Percentiles rank a stretch among this genome's conserved stretches.
Conservation (phyloP, 495 filamentous ascomycete species). For the Annulohypoxylon stygium region DNA sequence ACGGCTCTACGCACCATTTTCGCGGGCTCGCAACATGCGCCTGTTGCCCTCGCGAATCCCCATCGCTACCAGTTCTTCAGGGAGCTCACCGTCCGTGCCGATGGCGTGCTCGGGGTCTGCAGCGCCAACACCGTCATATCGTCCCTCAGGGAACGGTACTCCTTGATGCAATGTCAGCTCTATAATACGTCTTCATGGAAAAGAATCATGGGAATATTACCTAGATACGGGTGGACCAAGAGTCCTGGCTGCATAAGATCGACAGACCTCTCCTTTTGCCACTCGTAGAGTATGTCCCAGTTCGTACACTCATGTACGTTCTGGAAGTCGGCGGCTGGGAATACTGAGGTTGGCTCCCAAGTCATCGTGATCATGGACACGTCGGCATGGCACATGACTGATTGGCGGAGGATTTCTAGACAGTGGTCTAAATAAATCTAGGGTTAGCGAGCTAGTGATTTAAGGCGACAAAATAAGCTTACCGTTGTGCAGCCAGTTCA, state of each 20-base stretch:
- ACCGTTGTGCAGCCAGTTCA: conserved; percentile 1
- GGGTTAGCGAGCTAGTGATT: background rate
- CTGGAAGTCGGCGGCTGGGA: background rate
- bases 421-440: background rate
- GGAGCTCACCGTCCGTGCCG: background rate
- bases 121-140: background rate
- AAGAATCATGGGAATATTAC: background rate
- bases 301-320: background rate
- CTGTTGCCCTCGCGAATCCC: background rate
- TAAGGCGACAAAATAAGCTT: background rate
- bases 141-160: background rate
- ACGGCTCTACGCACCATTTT: background rate
- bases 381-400: background rate
- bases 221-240: background rate
- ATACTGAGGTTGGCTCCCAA: background rate
- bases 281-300: conserved; percentile 3
- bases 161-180: background rate
- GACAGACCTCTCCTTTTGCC: background rate
- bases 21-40: background rate
- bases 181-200: background rate
- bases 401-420: background rate
- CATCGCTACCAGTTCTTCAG: background rate
- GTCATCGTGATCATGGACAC: conserved; percentile 3
- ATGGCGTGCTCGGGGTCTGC: background rate
- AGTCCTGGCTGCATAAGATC: background rate